A percentile compares a stretch with the other conserved stretches of the same genome.
These are phyloP conservation scores for Lasiodiplodia sp. DNA, from an alignment of 2,329 filamentous ascomycete genomes.

Conservation along the genomic window DNA sequence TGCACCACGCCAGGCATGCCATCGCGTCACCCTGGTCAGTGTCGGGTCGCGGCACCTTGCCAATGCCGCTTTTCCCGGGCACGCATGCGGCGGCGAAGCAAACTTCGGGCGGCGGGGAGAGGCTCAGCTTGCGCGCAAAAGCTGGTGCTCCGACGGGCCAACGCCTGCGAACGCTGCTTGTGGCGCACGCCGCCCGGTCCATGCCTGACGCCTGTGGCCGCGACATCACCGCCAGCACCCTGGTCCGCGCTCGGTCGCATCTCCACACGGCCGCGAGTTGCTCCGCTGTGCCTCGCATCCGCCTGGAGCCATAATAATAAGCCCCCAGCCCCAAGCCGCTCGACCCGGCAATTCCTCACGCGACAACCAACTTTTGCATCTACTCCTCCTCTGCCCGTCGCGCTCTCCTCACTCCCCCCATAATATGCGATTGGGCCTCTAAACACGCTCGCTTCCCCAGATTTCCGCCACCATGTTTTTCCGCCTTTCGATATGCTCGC, in stretches of 20 bases:
- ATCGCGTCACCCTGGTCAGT: constrained; percentile 14
- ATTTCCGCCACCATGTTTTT: constrained; percentile 24
- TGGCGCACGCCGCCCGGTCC: constrained; percentile 23
- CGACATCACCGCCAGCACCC: constrained; percentile 14
- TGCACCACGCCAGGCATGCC: constrained; percentile 27
- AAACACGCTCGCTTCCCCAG: constrained; percentile 9
- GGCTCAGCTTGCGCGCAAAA: not conserved
- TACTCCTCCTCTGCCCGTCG: not conserved
- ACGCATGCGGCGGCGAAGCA: constrained; percentile 38
- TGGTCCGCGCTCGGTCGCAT: constrained; percentile 23
- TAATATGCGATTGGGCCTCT: constrained; percentile 20
- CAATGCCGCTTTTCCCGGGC: constrained; percentile 60
- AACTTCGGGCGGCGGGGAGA: not conserved
- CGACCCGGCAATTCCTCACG: constrained; percentile 28
- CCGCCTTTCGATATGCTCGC: constrained; percentile 27
- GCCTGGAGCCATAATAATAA: constrained; percentile 6
- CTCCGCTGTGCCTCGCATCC: constrained; percentile 22
- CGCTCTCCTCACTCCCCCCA: not conserved
- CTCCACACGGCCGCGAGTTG: constrained; percentile 21
- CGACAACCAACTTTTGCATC: constrained; percentile 13
- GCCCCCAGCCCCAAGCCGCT: not conserved
- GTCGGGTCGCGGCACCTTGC: constrained; percentile 33
- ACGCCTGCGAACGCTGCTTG: not conserved
- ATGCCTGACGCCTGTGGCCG: constrained; percentile 25
- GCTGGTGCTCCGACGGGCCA: not conserved